Conservation (phyloP, 768 basidiomycete genomes). For the Mycena amicta region DNA sequence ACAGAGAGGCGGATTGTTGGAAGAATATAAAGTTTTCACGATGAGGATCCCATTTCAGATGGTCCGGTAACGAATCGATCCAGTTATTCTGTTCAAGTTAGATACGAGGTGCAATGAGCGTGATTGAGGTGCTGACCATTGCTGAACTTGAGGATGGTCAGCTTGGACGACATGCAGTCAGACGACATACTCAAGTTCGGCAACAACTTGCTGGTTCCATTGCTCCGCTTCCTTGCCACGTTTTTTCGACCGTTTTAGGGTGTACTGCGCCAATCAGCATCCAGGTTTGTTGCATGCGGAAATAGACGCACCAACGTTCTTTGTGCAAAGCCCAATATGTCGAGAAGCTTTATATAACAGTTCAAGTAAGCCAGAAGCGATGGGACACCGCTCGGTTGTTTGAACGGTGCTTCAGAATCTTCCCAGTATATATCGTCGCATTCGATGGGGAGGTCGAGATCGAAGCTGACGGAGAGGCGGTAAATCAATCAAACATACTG, state of each 20-base stretch:
- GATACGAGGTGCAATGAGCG: not conserved
- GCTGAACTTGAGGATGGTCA: slow-evolving; percentile 12
- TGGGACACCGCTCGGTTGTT: slow-evolving; percentile 47
- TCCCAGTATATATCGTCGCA: slow-evolving; percentile 53
- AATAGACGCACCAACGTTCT: slow-evolving; percentile 25
- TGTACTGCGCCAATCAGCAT: slow-evolving; percentile 12
- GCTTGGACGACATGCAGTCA: not conserved
- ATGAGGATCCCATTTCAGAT: slow-evolving; percentile 42
- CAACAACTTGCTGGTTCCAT: slow-evolving; percentile 22
- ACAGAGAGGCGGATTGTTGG: slow-evolving; percentile 39
- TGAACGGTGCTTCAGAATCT: slow-evolving; percentile 44
- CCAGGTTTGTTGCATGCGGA: not conserved
- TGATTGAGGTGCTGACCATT: slow-evolving; percentile 8
- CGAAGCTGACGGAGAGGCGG: slow-evolving; percentile 32
- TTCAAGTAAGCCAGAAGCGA: slow-evolving; percentile 36
- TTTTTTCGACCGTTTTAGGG: slow-evolving; percentile 21
- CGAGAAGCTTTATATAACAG: slow-evolving; percentile 42
- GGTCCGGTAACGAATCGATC: slow-evolving; percentile 23
- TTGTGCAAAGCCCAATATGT: slow-evolving; percentile 47
- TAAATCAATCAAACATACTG: not conserved
- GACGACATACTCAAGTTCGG: slow-evolving; percentile 17
- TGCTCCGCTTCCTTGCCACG: slow-evolving; percentile 20
- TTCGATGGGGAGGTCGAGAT: slow-evolving; percentile 44
- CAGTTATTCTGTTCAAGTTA: slow-evolving; percentile 16
- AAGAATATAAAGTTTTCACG: slow-evolving; percentile 34